These are phyloP conservation scores for Corymbia maculata DNA, from an alignment of 345 rosid genomes.

Conservation along the genomic window DNA sequence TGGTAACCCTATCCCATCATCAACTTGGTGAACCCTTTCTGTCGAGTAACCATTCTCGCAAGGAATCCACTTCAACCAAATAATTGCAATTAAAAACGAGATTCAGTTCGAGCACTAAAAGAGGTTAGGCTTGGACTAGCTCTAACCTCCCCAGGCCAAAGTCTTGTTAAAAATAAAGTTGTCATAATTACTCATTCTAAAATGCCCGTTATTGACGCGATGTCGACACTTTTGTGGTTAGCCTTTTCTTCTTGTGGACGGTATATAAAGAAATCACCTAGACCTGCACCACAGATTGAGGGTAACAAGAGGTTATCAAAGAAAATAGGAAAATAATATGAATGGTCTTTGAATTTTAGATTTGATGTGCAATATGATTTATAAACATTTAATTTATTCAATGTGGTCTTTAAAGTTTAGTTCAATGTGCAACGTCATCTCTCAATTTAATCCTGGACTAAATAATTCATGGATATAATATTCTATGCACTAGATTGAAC, in stretches of 20 bases:
- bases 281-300: background rate
- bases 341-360: background rate
- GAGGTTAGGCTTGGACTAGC: background rate
- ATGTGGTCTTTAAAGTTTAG: no score
- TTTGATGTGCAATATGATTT: background rate
- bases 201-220: background rate
- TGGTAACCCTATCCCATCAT: background rate
- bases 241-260: background rate
- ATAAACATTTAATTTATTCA: background rate
- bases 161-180: background rate
- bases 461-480: background rate
- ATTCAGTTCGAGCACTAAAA: background rate
- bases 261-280: background rate
- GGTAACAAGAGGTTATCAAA: background rate
- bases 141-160: background rate
- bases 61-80: background rate
- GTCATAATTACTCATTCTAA: background rate
- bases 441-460: background rate
- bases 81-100: background rate
- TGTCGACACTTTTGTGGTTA: background rate
- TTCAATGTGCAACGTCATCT: background rate
- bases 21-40: background rate
- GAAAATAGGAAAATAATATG: background rate
- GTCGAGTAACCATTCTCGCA: background rate
- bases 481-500: background rate